Conservation (phyloP, 495 filamentous ascomycete species). For the Polyplosphaeria fusca region DNA sequence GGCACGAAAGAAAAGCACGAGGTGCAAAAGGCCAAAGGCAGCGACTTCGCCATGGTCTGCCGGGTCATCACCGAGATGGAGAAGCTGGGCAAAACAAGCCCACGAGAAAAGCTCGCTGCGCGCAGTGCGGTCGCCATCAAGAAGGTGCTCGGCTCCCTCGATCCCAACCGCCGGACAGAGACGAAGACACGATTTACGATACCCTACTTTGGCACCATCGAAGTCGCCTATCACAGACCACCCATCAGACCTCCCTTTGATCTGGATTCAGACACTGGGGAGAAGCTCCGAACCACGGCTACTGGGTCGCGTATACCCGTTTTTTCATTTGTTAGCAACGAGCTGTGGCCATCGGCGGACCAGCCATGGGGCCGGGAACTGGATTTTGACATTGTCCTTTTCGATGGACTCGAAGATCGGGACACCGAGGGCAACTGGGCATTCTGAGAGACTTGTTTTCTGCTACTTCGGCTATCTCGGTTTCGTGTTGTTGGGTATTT, state of each 20-base stretch:
- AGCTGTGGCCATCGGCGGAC: conserved; percentile 13
- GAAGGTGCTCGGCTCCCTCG: conserved; percentile 16
- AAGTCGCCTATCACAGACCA: conserved; percentile 7
- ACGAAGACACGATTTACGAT: conserved; percentile 13
- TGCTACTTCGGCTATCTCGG: no score
- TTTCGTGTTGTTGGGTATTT: no score
- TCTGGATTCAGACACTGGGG: conserved; percentile 18
- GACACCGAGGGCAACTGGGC: conserved; percentile 30
- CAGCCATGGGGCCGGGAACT: not conserved
- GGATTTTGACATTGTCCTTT: conserved; percentile 29
- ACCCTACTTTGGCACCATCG: conserved; percentile 30
- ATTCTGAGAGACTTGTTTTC: conserved; percentile 7
- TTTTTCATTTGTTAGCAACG: conserved; percentile 30
- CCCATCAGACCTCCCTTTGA: conserved; percentile 15
- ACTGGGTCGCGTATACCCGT: conserved; percentile 17
- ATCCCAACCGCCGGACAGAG: conserved; percentile 5
- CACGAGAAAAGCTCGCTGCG: conserved; percentile 25
- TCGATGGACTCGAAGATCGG: conserved; percentile 25
- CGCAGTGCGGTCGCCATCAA: conserved; percentile 22
- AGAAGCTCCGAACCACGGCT: conserved; percentile 7
- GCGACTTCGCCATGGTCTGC: conserved; percentile 29
- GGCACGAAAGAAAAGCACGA: conserved; percentile 19
- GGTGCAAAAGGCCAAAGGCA: conserved; percentile 19
- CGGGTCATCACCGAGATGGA: conserved; percentile 26
- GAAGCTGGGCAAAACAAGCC: conserved; percentile 23